Conservation (phyloP, 352 stramenopile genomes). For the Pythium guiyangense region DNA sequence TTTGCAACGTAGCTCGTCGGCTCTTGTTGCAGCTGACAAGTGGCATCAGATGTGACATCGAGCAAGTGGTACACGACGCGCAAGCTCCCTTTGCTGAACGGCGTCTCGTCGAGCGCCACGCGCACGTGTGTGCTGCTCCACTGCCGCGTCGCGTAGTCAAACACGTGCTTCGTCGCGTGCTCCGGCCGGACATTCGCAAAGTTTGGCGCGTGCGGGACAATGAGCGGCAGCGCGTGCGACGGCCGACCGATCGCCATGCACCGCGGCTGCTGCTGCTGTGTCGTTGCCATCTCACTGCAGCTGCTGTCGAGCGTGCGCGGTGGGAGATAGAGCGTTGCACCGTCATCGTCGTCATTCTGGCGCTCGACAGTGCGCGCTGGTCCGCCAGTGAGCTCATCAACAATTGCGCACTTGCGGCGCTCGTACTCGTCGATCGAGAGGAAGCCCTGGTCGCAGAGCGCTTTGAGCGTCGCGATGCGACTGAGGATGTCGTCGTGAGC, state of each 20-base stretch:
- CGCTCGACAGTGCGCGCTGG: neutral
- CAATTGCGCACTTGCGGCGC: constrained; percentile 69
- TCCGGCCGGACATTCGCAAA: constrained; percentile 57
- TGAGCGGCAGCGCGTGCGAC: constrained; percentile 52
- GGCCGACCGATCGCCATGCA: constrained; percentile 23
- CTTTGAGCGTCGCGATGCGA: constrained; percentile 66
- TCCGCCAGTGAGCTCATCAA: constrained; percentile 65
- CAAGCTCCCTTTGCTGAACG: constrained; percentile 78
- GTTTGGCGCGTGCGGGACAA: constrained; percentile 71
- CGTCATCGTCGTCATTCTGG: neutral
- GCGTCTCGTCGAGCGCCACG: constrained; percentile 72
- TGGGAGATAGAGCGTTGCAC: neutral
- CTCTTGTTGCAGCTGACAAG: neutral
- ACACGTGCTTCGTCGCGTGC: constrained; percentile 71
- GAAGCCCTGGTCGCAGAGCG: constrained; percentile 77
- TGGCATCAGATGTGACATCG: constrained; percentile 34
- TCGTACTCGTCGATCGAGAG: constrained; percentile 80
- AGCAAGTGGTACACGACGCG: constrained; percentile 81
- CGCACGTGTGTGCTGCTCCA: constrained; percentile 70
- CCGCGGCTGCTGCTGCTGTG: constrained; percentile 9
- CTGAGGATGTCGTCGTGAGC: constrained; percentile 56
- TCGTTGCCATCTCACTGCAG: neutral
- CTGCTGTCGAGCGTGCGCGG: too few relatives aligned
- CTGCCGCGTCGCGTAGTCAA: constrained; percentile 68
- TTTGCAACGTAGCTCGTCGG: constrained; percentile 77